phyloP scores from a whole-genome alignment of 148 eudicot genomes.

The Fagopyrum esculentum region DNA sequence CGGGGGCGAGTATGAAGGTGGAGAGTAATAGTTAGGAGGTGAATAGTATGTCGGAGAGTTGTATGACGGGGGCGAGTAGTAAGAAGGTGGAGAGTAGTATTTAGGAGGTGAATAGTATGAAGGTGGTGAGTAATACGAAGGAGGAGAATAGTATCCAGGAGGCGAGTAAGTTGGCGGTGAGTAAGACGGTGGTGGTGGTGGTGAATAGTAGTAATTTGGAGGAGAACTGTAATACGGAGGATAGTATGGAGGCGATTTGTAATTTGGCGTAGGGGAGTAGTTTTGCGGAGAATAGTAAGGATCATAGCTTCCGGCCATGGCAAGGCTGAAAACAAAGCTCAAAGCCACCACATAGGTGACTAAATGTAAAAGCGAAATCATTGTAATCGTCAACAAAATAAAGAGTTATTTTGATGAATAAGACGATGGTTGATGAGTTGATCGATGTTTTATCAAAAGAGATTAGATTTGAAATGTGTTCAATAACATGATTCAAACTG shows the following conservation, averaged over 20 bases:
- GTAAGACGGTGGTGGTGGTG: neutral
- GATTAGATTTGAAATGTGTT: neutral
- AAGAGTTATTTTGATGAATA: neutral
- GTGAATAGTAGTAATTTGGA: neutral
- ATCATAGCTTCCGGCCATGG: neutral
- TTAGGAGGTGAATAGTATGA: neutral
- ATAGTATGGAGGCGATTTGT: neutral
- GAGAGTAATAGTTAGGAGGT: neutral
- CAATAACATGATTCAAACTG: neutral
- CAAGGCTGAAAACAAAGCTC: neutral
- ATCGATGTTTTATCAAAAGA: neutral
- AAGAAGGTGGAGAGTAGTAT: slow-evolving; percentile 1
- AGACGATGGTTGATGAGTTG: neutral
- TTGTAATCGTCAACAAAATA: neutral
- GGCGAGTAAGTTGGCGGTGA: neutral
- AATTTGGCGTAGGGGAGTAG: neutral
- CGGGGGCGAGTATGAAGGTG: neutral
- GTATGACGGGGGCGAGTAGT: neutral
- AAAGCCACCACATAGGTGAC: neutral
- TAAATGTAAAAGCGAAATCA: neutral
- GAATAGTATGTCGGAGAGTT: neutral
- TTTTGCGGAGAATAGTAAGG: neutral
- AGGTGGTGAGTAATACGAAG: neutral
- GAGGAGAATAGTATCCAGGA: neutral
- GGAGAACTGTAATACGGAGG: neutral